Evolutionary conservation across 1,284 basidiomycete species (phyloP), one percentile per base, ranked within the genome.

Genomic region (Irpex sp.): DNA sequence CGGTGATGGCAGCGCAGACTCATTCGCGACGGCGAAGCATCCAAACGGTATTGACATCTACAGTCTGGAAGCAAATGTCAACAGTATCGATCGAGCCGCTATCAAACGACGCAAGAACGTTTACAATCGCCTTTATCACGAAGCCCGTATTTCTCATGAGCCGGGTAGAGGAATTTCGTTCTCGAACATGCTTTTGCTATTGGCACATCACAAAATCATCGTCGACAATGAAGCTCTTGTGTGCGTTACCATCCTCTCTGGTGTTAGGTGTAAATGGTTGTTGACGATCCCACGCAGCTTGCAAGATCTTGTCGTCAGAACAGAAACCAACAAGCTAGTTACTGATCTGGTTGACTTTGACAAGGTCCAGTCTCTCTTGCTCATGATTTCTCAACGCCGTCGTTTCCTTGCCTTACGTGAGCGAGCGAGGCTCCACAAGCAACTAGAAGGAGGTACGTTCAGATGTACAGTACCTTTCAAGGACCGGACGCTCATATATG

Each of bases 201-300:
- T 99, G 37, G 92, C 94, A 0, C 95, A 97, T 72, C 89, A 98
- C 77, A 97, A 94, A 75, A 79, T 98, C 62, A 95, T 98, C 68
- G 85, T 95, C 63, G 94, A 97, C 72, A 86, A 86, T 36, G 89
- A 94, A 57, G 94, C 94, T 9, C 77, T 97, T n/a, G 83, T 88
- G 94, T 95, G 72, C 73, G 90, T 75, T 5, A 8, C 26, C 49
- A 21, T 58, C 56, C 35, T 37, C 8, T 33, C 21, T 39, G 7
- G 47, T 33, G 15, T 17, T 51, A 8, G 26, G 26, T 26, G 26
- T 26, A 3, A 3, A 26, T 26, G 26, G 26, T 13, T 33, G 1
- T 59, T 61, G 17, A 70, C 36, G 46, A 57, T 43, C 31, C 2
- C 0, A 31, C 17, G 26, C 5, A 97, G 94, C 31, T 74, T 96